phyloP scores from a whole-genome alignment of 139 green algal species.

The Micractinium sp. region DNA sequence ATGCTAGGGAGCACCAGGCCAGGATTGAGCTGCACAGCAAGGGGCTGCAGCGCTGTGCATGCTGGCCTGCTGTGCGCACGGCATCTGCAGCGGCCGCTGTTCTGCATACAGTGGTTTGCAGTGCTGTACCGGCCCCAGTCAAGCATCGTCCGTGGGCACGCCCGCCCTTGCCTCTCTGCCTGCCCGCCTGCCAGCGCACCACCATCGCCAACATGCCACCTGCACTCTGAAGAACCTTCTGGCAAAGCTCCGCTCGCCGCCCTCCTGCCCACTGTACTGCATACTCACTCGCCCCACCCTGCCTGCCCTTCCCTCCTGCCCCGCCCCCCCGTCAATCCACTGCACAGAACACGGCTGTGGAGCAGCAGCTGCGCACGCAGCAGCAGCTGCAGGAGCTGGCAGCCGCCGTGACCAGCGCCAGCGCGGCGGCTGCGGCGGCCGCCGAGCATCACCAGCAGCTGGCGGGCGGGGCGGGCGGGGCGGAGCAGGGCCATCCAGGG shows the following conservation, averaged over 20 bases:
- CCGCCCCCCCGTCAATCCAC: not conserved
- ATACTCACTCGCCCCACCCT: no score
- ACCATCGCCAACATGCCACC: no score
- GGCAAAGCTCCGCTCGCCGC: no score
- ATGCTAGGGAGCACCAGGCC: not conserved
- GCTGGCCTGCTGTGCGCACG: not conserved
- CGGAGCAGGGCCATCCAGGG: not conserved
- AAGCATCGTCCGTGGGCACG: no score
- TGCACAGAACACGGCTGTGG: constrained; percentile 15
- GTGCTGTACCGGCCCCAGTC: no score
- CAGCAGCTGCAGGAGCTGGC: constrained; percentile 30
- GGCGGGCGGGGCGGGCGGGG: not conserved
- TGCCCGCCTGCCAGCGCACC: no score
- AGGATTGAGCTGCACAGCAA: not conserved
- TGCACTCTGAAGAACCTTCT: no score
- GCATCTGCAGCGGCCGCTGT: no score
- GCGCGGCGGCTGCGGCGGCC: not conserved
- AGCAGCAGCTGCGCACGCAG: constrained; percentile 34
- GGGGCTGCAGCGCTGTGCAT: no score
- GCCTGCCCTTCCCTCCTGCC: not conserved
- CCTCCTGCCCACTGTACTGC: no score
- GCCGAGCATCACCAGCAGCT: not conserved
- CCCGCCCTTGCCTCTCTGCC: no score
- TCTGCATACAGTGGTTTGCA: no score
- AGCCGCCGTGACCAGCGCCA: not conserved